A percentile compares a stretch with the other conserved stretches of the same genome.
These are phyloP conservation scores for Nephelium lappaceum DNA, from an alignment of 345 rosid species.

Conservation along the genomic window DNA sequence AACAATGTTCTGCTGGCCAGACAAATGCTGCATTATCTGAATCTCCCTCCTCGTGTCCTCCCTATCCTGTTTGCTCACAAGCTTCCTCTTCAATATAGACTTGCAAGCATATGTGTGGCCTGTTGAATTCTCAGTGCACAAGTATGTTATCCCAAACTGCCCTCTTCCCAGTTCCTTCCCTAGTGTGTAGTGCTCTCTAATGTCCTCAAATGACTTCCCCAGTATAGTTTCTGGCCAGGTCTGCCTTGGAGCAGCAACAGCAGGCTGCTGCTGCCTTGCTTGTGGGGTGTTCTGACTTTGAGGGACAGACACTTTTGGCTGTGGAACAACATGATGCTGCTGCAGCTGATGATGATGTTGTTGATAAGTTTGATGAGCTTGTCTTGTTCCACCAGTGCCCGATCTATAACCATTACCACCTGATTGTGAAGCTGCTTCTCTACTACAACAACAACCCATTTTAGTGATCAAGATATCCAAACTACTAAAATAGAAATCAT, in stretches of 20 bases:
- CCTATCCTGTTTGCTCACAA: constrained; percentile 53
- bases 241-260: constrained; percentile 20
- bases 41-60: constrained; percentile 80
- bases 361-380: constrained; percentile 27
- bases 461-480: background rate
- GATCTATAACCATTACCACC: constrained; percentile 32
- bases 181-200: constrained; percentile 51
- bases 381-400: constrained; percentile 24
- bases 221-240: constrained; percentile 46
- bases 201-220: constrained; percentile 74
- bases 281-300: constrained; percentile 26
- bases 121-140: constrained; percentile 75
- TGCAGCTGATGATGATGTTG: constrained; percentile 28
- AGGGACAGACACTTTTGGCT: constrained; percentile 33
- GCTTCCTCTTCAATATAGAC: constrained; percentile 77
- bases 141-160: constrained; percentile 76
- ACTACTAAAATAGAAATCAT: background rate
- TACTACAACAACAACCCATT: constrained; percentile 74
- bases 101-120: constrained; percentile 74
- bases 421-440: constrained; percentile 35
- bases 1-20: constrained; percentile 84
- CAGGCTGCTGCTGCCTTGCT: constrained; percentile 25
- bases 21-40: constrained; percentile 80
- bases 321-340: constrained; percentile 25
- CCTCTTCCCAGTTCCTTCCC: constrained; percentile 86